A percentile compares a stretch with the other conserved stretches of the same genome.
Evolutionary conservation across 2,329 filamentous ascomycete genomes (phyloP).

Genomic region (Coniochaeta prunicola): DNA sequence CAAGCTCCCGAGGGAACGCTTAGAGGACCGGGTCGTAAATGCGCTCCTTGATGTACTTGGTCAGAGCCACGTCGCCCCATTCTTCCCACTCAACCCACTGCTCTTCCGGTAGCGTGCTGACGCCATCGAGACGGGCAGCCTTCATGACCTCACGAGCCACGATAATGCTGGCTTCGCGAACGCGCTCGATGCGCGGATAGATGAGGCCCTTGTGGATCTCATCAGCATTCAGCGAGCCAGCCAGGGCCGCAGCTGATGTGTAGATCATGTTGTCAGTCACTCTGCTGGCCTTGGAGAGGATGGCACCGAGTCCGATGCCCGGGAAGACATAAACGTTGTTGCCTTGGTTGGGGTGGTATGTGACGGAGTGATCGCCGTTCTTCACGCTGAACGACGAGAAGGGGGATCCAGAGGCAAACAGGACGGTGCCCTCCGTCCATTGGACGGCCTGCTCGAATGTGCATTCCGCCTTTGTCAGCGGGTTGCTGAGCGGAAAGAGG

Average conservation of each 20-base stretch:
- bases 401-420: constrained; percentile 93
- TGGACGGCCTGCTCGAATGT: constrained; percentile 90
- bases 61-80: constrained; percentile 58
- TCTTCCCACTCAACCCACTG: constrained; percentile 68
- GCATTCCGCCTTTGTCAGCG: constrained; percentile 93
- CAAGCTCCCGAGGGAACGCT: neutral
- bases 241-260: constrained; percentile 76
- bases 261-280: constrained; percentile 97
- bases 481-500: constrained; percentile 95
- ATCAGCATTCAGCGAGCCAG: constrained; percentile 69
- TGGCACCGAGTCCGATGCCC: constrained; percentile 87
- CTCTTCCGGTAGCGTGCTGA: constrained; percentile 60
- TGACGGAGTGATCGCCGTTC: constrained; percentile 50
- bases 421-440: constrained; percentile 82
- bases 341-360: constrained; percentile 74
- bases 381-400: constrained; percentile 69
- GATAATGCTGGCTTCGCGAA: constrained; percentile 79
- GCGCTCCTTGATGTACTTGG: constrained; percentile 50
- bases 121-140: constrained; percentile 74
- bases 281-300: constrained; percentile 78
- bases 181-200: constrained; percentile 86
- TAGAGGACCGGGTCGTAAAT: constrained; percentile 48
- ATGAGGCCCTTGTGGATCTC: constrained; percentile 80
- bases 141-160: constrained; percentile 93
- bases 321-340: constrained; percentile 94